Conservation (phyloP, 805 yeast species). For the Wickerhamomyces queroliae region DNA sequence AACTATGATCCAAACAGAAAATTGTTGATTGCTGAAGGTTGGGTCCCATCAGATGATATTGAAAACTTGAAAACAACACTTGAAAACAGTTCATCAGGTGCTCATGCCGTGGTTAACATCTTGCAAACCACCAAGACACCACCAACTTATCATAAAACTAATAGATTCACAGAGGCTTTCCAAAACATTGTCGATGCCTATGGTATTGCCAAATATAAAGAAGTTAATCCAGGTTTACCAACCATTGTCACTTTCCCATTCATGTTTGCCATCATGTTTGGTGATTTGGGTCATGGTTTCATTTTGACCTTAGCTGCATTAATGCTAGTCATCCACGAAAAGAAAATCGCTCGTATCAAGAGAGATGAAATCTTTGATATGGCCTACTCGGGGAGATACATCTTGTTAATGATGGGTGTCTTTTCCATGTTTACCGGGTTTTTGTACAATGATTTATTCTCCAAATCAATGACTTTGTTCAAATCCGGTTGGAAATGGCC, state of each 20-base stretch:
- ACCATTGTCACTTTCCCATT: slow-evolving; percentile 95
- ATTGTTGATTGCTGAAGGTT: slow-evolving; percentile 87
- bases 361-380: slow-evolving; percentile 94
- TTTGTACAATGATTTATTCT: slow-evolving; percentile 88
- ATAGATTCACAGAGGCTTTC: slow-evolving; percentile 89
- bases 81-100: slow-evolving; percentile 73
- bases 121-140: slow-evolving; percentile 71
- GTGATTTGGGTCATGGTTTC: slow-evolving; percentile 96
- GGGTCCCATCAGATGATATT: slow-evolving; percentile 86
- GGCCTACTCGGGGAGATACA: slow-evolving; percentile 93
- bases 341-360: slow-evolving; percentile 57
- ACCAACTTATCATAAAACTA: slow-evolving; percentile 90
- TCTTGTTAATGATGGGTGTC: slow-evolving; percentile 83
- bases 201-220: slow-evolving; percentile 89
- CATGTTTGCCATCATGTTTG: slow-evolving; percentile 99
- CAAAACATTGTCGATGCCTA: slow-evolving; percentile 93
- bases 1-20: slow-evolving; percentile 73
- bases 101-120: slow-evolving; percentile 48
- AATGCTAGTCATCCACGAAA: slow-evolving; percentile 67
- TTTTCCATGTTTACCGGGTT: slow-evolving; percentile 96
- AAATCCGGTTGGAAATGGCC: slow-evolving; percentile 95
- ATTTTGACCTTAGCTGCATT: slow-evolving; percentile 72
- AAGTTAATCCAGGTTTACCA: slow-evolving; percentile 93
- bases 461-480: slow-evolving; percentile 85
- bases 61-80: slow-evolving; percentile 51